These are phyloP conservation scores for Candida arabinofermentans DNA, from an alignment of 805 yeast species.

Conservation along the genomic window DNA sequence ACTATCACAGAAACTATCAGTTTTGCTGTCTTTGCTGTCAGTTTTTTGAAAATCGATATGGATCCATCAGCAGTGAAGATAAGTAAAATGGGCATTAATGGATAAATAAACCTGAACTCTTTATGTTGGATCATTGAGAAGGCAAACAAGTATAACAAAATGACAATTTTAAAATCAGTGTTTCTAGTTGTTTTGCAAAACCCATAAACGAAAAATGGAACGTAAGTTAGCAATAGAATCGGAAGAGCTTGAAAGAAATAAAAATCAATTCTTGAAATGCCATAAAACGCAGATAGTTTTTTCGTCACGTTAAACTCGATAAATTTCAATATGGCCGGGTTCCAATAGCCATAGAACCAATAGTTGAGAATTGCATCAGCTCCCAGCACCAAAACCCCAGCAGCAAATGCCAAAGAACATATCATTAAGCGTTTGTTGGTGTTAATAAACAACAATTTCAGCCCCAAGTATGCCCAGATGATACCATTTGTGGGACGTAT, in stretches of 20 bases:
- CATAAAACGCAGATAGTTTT: conserved; percentile 77
- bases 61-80: conserved; percentile 44
- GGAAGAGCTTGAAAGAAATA: conserved; percentile 84
- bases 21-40: conserved; percentile 6
- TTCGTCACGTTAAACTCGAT: conserved; percentile 73
- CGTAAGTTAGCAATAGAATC: conserved; percentile 56
- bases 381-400: conserved; percentile 23
- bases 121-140: conserved; percentile 78
- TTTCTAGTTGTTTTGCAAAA: conserved; percentile 10
- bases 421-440: conserved; percentile 4
- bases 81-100: conserved; percentile 72
- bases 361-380: conserved; percentile 50
- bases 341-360: conserved; percentile 50
- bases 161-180: conserved; percentile 24
- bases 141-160: conserved; percentile 40
- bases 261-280: conserved; percentile 79
- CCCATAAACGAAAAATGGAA: conserved; percentile 59
- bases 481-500: conserved; percentile 82
- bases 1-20: conserved; percentile 6
- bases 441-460: conserved; percentile 19
- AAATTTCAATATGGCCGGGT: conserved; percentile 66
- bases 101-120: conserved; percentile 87
- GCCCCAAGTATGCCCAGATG: conserved; percentile 69
- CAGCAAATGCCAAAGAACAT: conserved; percentile 4
- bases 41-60: conserved; percentile 4